Evolutionary conservation across 148 eudicot genomes (phyloP).

Genomic region (Dysphania ambrosioides): DNA sequence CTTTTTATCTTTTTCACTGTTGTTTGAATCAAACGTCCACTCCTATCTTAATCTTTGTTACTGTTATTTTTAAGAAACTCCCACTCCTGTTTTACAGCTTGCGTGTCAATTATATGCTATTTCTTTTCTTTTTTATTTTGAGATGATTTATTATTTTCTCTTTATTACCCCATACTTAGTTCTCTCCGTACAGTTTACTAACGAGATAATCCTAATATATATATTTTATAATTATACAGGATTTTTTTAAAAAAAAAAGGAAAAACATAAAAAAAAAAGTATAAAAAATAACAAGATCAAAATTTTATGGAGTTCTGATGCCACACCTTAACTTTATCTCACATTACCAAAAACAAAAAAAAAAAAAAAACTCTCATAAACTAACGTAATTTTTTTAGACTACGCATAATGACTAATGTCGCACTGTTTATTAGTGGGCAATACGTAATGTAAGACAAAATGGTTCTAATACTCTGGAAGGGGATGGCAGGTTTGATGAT

Average conservation of each 20-base stretch:
- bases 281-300: too few relatives aligned
- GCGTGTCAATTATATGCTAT: not conserved
- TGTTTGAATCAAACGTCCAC: not conserved
- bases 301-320: not conserved
- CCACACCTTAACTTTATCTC: too few relatives aligned
- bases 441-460: not conserved
- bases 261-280: too few relatives aligned
- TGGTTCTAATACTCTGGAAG: not conserved
- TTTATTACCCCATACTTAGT: not conserved
- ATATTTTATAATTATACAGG: too few relatives aligned
- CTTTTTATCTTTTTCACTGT: not conserved
- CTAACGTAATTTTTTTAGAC: too few relatives aligned
- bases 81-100: not conserved
- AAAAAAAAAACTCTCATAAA: too few relatives aligned
- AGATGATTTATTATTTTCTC: not conserved
- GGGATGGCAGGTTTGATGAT: slow-evolving; percentile 59
- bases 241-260: too few relatives aligned
- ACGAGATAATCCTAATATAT: not conserved
- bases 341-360: too few relatives aligned
- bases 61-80: not conserved
- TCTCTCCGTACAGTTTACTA: not conserved
- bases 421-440: not conserved
- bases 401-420: too few relatives aligned
- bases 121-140: not conserved
- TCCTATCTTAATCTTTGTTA: not conserved